Conservation (phyloP, 1,139 yeast species). For the Kodamaea derodonti region DNA sequence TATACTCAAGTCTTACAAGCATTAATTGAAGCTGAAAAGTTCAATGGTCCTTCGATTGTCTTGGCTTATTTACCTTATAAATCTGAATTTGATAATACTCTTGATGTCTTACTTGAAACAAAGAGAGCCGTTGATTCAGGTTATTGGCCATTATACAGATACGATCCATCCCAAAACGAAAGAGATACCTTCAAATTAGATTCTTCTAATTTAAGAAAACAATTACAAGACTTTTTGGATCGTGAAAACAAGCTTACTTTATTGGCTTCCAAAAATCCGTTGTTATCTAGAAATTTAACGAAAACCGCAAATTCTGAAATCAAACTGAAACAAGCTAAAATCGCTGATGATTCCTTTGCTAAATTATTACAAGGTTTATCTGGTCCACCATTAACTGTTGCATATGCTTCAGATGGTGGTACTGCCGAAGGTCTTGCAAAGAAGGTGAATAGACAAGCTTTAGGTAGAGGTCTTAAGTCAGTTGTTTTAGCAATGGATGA, state of each 20-base stretch:
- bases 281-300: constrained; percentile 70
- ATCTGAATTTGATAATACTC: constrained; percentile 63
- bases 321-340: constrained; percentile 55
- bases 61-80: constrained; percentile 84
- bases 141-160: constrained; percentile 93
- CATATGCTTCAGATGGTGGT: constrained; percentile 95
- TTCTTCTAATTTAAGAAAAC: constrained; percentile 76
- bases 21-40: constrained; percentile 80
- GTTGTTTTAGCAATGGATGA: constrained; percentile 83
- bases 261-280: constrained; percentile 68
- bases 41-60: constrained; percentile 86
- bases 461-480: constrained; percentile 82
- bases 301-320: constrained; percentile 57
- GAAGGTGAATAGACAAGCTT: constrained; percentile 77
- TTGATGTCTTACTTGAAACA: constrained; percentile 78
- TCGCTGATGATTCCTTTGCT: constrained; percentile 76
- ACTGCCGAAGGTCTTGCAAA: constrained; percentile 83
- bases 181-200: constrained; percentile 69
- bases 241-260: constrained; percentile 84
- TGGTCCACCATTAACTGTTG: constrained; percentile 89
- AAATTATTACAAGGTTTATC: constrained; percentile 79
- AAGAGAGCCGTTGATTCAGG: constrained; percentile 90
- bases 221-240: constrained; percentile 75
- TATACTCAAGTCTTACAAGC: constrained; percentile 92
- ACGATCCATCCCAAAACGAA: constrained; percentile 56